These are phyloP conservation scores for Sclerotinia sclerotiorum DNA, from an alignment of 2,329 filamentous ascomycete genomes.

Conservation along the genomic window DNA sequence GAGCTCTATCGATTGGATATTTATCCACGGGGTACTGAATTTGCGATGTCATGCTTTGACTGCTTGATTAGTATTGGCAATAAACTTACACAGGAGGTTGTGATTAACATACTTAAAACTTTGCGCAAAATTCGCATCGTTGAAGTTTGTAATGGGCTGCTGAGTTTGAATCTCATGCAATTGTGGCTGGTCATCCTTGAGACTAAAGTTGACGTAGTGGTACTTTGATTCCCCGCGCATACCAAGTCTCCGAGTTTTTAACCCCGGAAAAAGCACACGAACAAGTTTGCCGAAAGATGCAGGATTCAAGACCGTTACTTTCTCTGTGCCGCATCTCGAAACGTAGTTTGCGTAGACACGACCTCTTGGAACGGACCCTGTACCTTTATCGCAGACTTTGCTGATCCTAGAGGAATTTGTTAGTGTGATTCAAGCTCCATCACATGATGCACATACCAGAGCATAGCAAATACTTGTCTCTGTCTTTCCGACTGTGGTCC, in stretches of 20 bases:
- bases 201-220: conserved; percentile 75
- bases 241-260: conserved; percentile 87
- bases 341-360: conserved; percentile 96
- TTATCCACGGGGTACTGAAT: conserved; percentile 40
- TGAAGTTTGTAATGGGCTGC: conserved; percentile 50
- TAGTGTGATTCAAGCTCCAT: conserved; percentile 20
- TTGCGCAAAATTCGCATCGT: conserved; percentile 52
- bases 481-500: conserved; percentile 80
- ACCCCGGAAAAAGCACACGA: conserved; percentile 89
- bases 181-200: conserved; percentile 53
- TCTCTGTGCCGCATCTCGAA: conserved; percentile 85
- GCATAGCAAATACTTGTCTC: conserved; percentile 84
- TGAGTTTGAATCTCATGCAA: conserved; percentile 45
- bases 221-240: conserved; percentile 98
- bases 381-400: conserved; percentile 69
- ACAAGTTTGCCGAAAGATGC: conserved; percentile 98
- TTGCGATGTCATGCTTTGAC: conserved; percentile 36
- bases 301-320: conserved; percentile 92
- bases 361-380: conserved; percentile 85
- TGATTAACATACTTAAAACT: conserved; percentile 50
- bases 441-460: conserved; percentile 61
- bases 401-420: conserved; percentile 59
- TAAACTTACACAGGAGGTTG: not conserved
- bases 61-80: conserved; percentile 27
- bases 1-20: conserved; percentile 39